phyloP scores from a whole-genome alignment of 164 flowering plant species.

The Houttuynia cordata region DNA sequence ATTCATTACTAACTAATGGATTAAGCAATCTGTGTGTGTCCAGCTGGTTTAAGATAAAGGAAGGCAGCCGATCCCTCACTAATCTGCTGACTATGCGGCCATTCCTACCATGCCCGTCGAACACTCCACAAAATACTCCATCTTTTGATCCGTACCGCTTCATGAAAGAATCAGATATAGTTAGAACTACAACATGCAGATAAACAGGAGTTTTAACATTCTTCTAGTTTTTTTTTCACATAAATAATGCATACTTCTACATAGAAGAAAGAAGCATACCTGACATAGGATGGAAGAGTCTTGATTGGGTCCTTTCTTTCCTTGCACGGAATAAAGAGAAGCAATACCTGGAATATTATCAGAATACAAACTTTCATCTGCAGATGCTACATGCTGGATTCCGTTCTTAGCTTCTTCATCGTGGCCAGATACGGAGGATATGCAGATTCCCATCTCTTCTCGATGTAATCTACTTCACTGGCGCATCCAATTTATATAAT shows the following conservation, averaged over 20 bases:
- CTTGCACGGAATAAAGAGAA: constrained; percentile 45
- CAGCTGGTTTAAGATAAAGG: constrained; percentile 29
- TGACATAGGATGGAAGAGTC: constrained; percentile 57
- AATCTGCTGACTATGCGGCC: constrained; percentile 69
- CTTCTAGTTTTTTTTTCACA: neutral
- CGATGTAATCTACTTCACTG: constrained; percentile 1
- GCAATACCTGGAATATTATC: constrained; percentile 17
- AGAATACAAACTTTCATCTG: constrained; percentile 8
- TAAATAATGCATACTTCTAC: neutral
- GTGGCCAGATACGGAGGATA: constrained; percentile 39
- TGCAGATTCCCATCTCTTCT: constrained; percentile 54
- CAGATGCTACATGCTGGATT: constrained; percentile 22
- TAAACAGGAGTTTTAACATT: neutral
- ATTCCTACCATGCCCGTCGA: constrained; percentile 80
- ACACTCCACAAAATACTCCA: constrained; percentile 62
- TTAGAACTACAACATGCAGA: neutral
- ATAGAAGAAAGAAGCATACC: constrained; percentile 21
- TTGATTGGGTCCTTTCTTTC: constrained; percentile 69
- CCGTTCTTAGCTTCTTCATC: constrained; percentile 26
- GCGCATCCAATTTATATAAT: neutral
- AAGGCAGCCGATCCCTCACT: constrained; percentile 35
- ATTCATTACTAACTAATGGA: neutral
- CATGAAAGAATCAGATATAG: neutral
- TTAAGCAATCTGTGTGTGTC: constrained; percentile 3
- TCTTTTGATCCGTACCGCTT: constrained; percentile 57